Evolutionary conservation across 805 yeast species (phyloP).

Genomic region (Metschnikowia aberdeeniae): DNA sequence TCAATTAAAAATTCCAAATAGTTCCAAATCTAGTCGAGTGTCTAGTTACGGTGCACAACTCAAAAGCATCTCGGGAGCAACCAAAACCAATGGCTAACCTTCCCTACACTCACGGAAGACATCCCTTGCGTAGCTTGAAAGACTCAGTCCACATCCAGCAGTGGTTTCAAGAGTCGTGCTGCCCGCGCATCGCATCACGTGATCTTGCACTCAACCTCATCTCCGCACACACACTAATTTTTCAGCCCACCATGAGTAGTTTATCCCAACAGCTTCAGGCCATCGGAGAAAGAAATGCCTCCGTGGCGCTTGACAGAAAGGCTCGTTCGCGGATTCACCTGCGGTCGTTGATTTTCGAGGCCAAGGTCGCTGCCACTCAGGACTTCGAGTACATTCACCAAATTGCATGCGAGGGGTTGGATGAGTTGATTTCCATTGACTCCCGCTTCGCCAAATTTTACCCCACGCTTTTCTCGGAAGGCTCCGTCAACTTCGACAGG

Average conservation of each 20-base stretch:
- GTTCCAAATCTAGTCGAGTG: too few species aligned
- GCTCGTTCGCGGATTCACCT: conserved; percentile 82
- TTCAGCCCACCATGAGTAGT: conserved; percentile 39
- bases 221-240: not conserved
- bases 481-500: conserved; percentile 77
- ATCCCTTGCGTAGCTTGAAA: too few species aligned
- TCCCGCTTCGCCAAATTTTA: conserved; percentile 68
- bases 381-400: conserved; percentile 80
- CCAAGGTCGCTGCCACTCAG: conserved; percentile 88
- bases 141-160: too few species aligned
- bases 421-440: conserved; percentile 68
- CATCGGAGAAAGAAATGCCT: conserved; percentile 58
- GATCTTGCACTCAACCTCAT: conserved; percentile 1
- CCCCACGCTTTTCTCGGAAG: conserved; percentile 73
- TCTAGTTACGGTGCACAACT: too few species aligned
- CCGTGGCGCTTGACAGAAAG: conserved; percentile 82
- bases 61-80: too few species aligned
- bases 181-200: not conserved
- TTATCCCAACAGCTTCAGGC: conserved; percentile 79
- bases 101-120: too few species aligned
- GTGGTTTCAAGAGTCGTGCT: too few species aligned
- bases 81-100: too few species aligned
- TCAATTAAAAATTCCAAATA: too few species aligned
- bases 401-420: conserved; percentile 70
- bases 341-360: conserved; percentile 79